Evolutionary conservation across 1,284 basidiomycete species (phyloP).

Genomic region (Ceraceosorus guamensis): DNA sequence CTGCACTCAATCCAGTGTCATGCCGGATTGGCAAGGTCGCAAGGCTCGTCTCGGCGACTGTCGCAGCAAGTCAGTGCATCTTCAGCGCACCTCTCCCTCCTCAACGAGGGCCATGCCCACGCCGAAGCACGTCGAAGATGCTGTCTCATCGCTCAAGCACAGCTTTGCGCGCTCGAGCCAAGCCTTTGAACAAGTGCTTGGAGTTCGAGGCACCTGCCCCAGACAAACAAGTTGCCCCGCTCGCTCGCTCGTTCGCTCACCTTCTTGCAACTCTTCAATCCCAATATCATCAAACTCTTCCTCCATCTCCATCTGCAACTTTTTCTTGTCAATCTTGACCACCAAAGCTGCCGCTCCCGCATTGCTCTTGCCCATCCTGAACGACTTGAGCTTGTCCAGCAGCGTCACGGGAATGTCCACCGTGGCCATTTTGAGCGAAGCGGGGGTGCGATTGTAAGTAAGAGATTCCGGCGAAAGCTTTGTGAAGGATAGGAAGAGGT

Average conservation of each 20-base stretch:
- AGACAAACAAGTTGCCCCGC: not conserved
- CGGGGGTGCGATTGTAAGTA: not conserved
- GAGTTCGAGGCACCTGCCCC: not conserved
- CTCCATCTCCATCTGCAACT: slow-evolving; percentile 33
- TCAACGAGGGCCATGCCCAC: too few species aligned
- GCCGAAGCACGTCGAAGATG: too few species aligned
- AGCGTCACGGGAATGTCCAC: slow-evolving; percentile 37
- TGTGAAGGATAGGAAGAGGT: not conserved
- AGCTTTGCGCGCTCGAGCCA: too few species aligned
- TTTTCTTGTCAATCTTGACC: slow-evolving; percentile 39
- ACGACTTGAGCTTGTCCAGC: slow-evolving; percentile 20
- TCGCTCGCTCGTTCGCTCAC: slow-evolving; percentile 8
- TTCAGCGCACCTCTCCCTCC: too few species aligned
- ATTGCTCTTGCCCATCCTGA: slow-evolving; percentile 26
- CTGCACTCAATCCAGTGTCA: too few species aligned
- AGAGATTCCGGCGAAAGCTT: not conserved
- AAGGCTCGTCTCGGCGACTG: too few species aligned
- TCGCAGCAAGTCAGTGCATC: too few species aligned
- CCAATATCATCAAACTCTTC: slow-evolving; percentile 24
- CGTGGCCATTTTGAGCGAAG: slow-evolving; percentile 15
- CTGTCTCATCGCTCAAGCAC: too few species aligned
- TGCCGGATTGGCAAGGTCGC: too few species aligned
- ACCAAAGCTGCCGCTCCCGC: slow-evolving; percentile 24
- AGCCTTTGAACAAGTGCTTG: too few species aligned
- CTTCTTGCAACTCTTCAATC: slow-evolving; percentile 37